phyloP scores from a whole-genome alignment of 345 rosid genomes.

The Hypericum perforatum region DNA sequence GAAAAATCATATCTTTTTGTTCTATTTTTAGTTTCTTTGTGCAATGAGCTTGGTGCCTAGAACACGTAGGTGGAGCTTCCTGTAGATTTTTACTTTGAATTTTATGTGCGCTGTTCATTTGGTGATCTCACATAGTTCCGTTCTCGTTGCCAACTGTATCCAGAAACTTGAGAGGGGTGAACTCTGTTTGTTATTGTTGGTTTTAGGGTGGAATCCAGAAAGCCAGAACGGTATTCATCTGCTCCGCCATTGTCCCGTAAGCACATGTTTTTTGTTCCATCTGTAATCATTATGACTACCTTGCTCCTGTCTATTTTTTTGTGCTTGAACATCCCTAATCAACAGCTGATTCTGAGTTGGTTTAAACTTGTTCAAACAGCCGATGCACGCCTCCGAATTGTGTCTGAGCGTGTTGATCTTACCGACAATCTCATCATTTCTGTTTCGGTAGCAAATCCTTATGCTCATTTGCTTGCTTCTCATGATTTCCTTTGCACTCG shows the following conservation, averaged over 20 bases:
- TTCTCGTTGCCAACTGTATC: background rate
- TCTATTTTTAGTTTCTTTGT: background rate
- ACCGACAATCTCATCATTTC: slow-evolving; percentile 77
- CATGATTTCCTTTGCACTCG: background rate
- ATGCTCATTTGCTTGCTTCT: slow-evolving; percentile 3
- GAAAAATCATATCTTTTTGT: background rate
- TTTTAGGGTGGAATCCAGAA: slow-evolving; percentile 87
- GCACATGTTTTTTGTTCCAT: slow-evolving; percentile 11
- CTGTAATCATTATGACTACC: slow-evolving; percentile 2
- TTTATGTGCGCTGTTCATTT: no score
- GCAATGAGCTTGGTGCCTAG: no score
- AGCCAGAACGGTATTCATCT: slow-evolving; percentile 93
- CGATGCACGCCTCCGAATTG: slow-evolving; percentile 86
- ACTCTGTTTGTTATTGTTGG: slow-evolving; percentile 16
- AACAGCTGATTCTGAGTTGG: background rate
- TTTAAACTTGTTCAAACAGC: slow-evolving; percentile 33
- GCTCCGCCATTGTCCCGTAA: slow-evolving; percentile 95
- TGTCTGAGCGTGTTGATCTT: slow-evolving; percentile 82
- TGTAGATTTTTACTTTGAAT: no score
- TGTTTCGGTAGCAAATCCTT: slow-evolving; percentile 44
- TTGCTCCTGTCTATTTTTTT: background rate
- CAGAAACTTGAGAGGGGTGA: slow-evolving; percentile 11
- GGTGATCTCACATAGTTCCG: background rate
- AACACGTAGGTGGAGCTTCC: no score
- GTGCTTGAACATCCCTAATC: slow-evolving; percentile 2